Percentiles rank a stretch among this genome's conserved stretches.
Conservation (phyloP, 192 early-diverging fungal species). For the Backusella tuberculispora region DNA sequence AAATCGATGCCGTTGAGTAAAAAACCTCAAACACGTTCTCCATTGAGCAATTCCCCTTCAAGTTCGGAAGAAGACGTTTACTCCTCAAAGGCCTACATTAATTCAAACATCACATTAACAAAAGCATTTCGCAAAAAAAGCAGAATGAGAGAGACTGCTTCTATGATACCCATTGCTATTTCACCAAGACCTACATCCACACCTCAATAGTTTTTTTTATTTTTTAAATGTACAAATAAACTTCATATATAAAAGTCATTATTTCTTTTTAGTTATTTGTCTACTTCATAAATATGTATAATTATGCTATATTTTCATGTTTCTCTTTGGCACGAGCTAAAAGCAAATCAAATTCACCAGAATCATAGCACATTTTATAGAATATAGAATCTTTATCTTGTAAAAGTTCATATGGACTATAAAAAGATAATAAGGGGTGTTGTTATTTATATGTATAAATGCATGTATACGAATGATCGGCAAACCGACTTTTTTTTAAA, state of each 20-base stretch:
- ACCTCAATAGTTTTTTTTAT: not conserved
- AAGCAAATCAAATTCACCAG: conserved; percentile 71
- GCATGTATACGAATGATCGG: not conserved
- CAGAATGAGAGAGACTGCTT: conserved; percentile 14
- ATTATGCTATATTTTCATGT: conserved; percentile 15
- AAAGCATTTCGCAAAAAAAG: conserved; percentile 22
- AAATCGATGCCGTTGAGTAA: conserved; percentile 21
- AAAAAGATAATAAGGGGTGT: not conserved
- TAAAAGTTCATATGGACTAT: conserved; percentile 63
- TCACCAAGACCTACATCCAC: conserved; percentile 15
- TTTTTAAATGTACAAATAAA: conserved; percentile 17
- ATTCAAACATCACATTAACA: conserved; percentile 16
- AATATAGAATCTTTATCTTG: conserved; percentile 69
- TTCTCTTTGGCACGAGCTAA: conserved; percentile 54
- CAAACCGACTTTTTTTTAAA: conserved; percentile 1
- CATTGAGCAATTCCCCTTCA: not conserved
- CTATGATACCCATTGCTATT: conserved; percentile 27
- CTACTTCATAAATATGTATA: not conserved
- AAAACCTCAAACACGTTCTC: conserved; percentile 3
- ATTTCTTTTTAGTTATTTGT: conserved; percentile 3
- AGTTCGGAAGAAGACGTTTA: conserved; percentile 8
- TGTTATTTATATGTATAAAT: not conserved
- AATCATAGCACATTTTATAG: conserved; percentile 74
- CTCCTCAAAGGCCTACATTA: conserved; percentile 17
- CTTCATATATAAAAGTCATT: not conserved